These are phyloP conservation scores for Trypanosoma melophagium DNA, from an alignment of 208 protist species.

Conservation along the genomic window DNA sequence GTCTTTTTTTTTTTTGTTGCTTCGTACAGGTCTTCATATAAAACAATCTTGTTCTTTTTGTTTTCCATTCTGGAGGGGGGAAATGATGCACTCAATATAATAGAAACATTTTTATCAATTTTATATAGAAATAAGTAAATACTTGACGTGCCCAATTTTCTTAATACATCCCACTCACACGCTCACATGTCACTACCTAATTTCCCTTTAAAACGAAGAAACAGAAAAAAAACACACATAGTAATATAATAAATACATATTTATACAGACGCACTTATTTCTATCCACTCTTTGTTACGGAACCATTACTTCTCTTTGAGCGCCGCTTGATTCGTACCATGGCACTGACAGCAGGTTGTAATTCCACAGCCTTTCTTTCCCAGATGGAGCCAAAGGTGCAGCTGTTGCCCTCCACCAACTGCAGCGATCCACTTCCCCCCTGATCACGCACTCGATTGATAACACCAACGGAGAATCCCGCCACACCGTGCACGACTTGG, in stretches of 20 bases:
- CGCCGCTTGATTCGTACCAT: slow-evolving; percentile 45
- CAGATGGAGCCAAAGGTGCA: slow-evolving; percentile 65
- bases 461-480: slow-evolving; percentile 66
- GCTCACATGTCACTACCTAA: no score
- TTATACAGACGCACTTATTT: neutral
- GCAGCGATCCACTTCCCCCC: slow-evolving; percentile 43
- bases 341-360: slow-evolving; percentile 45
- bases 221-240: slow-evolving; percentile 27
- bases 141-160: no score
- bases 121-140: no score
- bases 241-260: slow-evolving; percentile 7
- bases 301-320: neutral
- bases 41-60: no score
- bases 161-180: no score
- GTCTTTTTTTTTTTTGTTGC: no score
- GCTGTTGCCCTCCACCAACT: slow-evolving; percentile 82
- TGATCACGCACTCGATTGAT: slow-evolving; percentile 62
- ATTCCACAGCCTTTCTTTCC: slow-evolving; percentile 50
- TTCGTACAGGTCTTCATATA: no score
- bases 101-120: no score
- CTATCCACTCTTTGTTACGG: neutral
- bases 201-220: slow-evolving; percentile 18
- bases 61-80: no score
- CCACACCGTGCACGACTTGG: slow-evolving; percentile 66
- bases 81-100: no score